These are phyloP conservation scores for Stachybotrys chlorohalonatus DNA, from an alignment of 2,329 filamentous ascomycete genomes.

Conservation along the genomic window DNA sequence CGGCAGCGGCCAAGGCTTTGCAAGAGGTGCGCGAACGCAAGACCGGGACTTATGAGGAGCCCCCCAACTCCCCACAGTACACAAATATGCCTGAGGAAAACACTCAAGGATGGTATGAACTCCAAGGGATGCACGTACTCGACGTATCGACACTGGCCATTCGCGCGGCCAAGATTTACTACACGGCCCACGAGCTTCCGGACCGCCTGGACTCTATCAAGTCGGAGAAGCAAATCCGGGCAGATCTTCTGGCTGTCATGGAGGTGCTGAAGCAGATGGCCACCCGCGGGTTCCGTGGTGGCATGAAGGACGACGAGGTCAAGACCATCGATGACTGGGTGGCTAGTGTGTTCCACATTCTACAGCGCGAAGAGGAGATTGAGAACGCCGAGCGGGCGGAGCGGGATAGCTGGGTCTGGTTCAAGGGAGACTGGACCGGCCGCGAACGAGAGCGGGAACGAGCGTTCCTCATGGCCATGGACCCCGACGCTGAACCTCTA, in stretches of 20 bases:
- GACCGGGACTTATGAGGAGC: constrained; percentile 16
- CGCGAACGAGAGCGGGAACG: constrained; percentile 70
- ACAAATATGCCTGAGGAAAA: constrained; percentile 35
- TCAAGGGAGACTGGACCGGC: constrained; percentile 66
- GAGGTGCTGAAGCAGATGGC: constrained; percentile 91
- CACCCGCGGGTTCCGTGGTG: constrained; percentile 74
- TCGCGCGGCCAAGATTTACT: constrained; percentile 89
- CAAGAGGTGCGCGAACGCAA: constrained; percentile 42
- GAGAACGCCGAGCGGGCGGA: constrained; percentile 65
- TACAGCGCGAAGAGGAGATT: constrained; percentile 67
- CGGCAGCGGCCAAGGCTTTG: constrained; percentile 60
- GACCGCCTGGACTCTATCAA: constrained; percentile 80
- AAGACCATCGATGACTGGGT: constrained; percentile 74
- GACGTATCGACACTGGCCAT: constrained; percentile 95
- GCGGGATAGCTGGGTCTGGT: constrained; percentile 71
- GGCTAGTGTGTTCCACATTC: constrained; percentile 63
- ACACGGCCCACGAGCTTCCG: constrained; percentile 83
- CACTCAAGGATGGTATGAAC: constrained; percentile 66
- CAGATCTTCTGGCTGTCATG: constrained; percentile 76
- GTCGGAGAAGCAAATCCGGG: constrained; percentile 74
- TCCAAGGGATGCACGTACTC: constrained; percentile 85
- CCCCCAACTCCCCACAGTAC: constrained; percentile 17
- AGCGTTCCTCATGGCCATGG: constrained; percentile 72
- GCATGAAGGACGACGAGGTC: constrained; percentile 70
- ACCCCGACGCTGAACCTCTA: constrained; percentile 47